These are phyloP conservation scores for Vicia villosa DNA, from an alignment of 306 rosid species.

Conservation along the genomic window DNA sequence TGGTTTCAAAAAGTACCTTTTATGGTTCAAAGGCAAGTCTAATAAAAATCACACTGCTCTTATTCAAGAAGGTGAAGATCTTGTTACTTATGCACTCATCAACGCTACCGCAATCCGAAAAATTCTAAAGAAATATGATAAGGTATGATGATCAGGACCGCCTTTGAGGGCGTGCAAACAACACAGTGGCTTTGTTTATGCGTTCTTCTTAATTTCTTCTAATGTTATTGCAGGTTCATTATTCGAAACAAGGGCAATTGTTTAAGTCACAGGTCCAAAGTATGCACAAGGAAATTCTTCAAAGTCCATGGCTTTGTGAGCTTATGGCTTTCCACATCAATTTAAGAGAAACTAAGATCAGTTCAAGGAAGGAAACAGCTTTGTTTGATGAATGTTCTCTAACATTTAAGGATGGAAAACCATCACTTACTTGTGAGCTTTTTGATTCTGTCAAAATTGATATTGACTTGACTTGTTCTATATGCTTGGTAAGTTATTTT, in stretches of 20 bases:
- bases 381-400: conserved; percentile 78
- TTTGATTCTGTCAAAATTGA: conserved; percentile 81
- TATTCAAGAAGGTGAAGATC: conserved; percentile 78
- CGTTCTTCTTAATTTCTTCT: background rate
- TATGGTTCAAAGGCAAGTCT: conserved; percentile 70
- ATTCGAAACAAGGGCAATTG: conserved; percentile 89
- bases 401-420: conserved; percentile 66
- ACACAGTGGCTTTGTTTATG: too few relatives aligned
- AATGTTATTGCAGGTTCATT: conserved; percentile 66
- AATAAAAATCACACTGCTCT: conserved; percentile 51
- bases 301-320: conserved; percentile 94
- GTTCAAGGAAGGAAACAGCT: conserved; percentile 43
- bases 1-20: conserved; percentile 71
- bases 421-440: conserved; percentile 82
- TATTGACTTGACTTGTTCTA: conserved; percentile 82
- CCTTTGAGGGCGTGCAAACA: too few relatives aligned
- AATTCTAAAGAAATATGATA: conserved; percentile 89
- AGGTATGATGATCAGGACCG: conserved; percentile 46
- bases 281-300: conserved; percentile 86
- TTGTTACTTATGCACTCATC: conserved; percentile 85
- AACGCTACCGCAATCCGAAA: conserved; percentile 82
- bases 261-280: conserved; percentile 84
- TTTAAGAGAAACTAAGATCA: conserved; percentile 61
- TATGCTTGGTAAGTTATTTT: conserved; percentile 80
- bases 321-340: conserved; percentile 95